These are phyloP conservation scores for Calonectria hawksworthii DNA, from an alignment of 2,329 filamentous ascomycete genomes.

Conservation along the genomic window DNA sequence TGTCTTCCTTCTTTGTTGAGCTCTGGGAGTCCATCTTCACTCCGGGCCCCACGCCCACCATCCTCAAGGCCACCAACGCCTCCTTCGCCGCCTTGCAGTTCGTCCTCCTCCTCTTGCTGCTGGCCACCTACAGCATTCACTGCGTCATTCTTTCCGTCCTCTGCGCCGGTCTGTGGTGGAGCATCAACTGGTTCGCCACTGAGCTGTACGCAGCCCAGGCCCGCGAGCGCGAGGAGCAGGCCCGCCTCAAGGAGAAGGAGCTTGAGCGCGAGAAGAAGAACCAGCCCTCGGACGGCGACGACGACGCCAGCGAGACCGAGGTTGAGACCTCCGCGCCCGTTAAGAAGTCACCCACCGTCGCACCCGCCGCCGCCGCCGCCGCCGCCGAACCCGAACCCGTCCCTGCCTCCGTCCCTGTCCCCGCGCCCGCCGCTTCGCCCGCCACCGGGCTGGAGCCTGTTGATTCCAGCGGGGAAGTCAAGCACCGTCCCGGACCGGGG, in stretches of 20 bases:
- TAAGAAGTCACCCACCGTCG: conserved; percentile 28
- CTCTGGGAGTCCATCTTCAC: conserved; percentile 96
- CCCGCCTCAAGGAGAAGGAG: conserved; percentile 49
- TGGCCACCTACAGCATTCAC: conserved; percentile 89
- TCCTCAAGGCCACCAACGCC: conserved; percentile 90
- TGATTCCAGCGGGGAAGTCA: conserved; percentile 62
- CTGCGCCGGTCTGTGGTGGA: conserved; percentile 87
- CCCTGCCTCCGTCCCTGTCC: conserved; percentile 22
- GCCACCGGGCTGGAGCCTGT: conserved; percentile 59
- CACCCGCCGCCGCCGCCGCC: conserved; percentile 17
- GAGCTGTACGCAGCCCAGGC: conserved; percentile 66
- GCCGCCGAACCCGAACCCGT: conserved; percentile 45
- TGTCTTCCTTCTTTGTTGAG: conserved; percentile 77
- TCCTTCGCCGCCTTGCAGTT: conserved; percentile 89
- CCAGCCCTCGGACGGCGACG: conserved; percentile 42
- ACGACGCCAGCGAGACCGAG: conserved; percentile 55
- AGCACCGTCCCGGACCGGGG: conserved; percentile 60
- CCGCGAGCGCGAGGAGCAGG: conserved; percentile 58
- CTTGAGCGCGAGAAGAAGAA: conserved; percentile 41
- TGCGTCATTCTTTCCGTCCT: conserved; percentile 86
- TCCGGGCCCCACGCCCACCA: conserved; percentile 87
- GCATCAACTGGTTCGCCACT: conserved; percentile 95
- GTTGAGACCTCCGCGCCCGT: conserved; percentile 52
- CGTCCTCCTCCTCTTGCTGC: conserved; percentile 80
- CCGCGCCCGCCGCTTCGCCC: conserved; percentile 33